Conservation (phyloP, 441 rosid species). For the Rhodomyrtus psidioides region DNA sequence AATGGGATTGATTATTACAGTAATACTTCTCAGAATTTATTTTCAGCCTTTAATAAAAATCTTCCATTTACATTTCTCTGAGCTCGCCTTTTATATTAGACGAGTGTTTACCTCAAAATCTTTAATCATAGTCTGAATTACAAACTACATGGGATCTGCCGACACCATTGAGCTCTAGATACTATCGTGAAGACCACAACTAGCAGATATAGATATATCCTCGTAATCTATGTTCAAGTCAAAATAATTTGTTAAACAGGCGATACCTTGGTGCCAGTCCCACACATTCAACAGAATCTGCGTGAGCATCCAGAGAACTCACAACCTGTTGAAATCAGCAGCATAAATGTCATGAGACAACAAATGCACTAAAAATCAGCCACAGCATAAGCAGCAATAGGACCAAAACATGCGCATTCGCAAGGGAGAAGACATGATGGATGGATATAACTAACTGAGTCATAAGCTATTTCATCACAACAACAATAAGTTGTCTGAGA, state of each 20-base stretch:
- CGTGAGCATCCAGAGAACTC: slow-evolving; percentile 51
- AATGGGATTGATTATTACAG: background rate
- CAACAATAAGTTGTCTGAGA: background rate
- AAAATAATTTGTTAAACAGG: background rate
- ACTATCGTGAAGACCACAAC: background rate
- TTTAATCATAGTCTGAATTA: background rate
- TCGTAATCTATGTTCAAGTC: background rate
- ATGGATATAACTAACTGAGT: background rate
- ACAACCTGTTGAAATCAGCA: slow-evolving; percentile 47
- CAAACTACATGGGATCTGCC: background rate
- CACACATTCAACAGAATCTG: slow-evolving; percentile 67
- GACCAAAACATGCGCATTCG: background rate
- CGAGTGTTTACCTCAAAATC: background rate
- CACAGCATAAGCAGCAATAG: background rate
- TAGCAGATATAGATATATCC: background rate
- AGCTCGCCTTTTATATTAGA: background rate
- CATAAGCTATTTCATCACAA: slow-evolving; percentile 4
- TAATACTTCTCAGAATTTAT: background rate
- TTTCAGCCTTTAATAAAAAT: background rate
- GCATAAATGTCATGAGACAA: background rate
- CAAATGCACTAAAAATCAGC: background rate
- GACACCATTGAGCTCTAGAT: background rate
- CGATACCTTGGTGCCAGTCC: slow-evolving; percentile 56
- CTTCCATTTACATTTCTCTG: background rate
- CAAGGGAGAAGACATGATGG: background rate